Evolutionary conservation across 495 filamentous ascomycete genomes (phyloP).

Genomic region (Amniculicola lignicola): DNA sequence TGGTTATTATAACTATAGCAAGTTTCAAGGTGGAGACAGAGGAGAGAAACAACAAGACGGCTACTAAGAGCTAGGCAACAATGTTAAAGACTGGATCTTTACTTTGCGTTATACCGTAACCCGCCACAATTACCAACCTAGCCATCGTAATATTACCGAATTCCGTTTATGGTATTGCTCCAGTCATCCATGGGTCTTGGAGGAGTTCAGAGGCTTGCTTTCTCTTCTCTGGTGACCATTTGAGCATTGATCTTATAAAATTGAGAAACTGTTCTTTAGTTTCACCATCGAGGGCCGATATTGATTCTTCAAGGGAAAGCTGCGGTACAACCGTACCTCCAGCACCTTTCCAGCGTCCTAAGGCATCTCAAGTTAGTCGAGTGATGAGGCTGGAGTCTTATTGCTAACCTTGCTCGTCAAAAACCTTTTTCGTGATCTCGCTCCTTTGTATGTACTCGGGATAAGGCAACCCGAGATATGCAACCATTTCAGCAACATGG

Average conservation of each 20-base stretch:
- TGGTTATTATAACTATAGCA: conserved; percentile 5
- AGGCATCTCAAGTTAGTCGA: conserved; percentile 1
- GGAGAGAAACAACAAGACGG: not conserved
- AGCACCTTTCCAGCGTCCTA: conserved; percentile 12
- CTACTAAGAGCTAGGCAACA: not conserved
- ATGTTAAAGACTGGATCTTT: not conserved
- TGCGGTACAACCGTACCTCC: conserved; percentile 1
- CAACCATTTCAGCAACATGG: conserved; percentile 41
- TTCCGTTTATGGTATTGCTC: conserved; percentile 5
- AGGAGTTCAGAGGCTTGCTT: conserved; percentile 12
- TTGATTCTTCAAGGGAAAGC: conserved; percentile 9
- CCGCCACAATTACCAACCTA: not conserved
- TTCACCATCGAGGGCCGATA: conserved; percentile 8
- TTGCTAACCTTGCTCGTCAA: conserved; percentile 38
- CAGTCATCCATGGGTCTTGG: conserved; percentile 6
- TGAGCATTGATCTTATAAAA: conserved; percentile 19
- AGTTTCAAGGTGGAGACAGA: conserved; percentile 1
- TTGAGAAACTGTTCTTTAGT: conserved; percentile 16
- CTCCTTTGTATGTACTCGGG: conserved; percentile 36
- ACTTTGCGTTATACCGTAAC: not conserved
- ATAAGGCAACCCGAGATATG: conserved; percentile 37
- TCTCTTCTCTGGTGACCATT: conserved; percentile 22
- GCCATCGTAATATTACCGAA: not conserved
- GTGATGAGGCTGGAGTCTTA: not conserved
- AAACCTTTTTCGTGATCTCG: conserved; percentile 33